Conservation (phyloP, 1,139 yeast genomes). For the Hansenula anomala region DNA sequence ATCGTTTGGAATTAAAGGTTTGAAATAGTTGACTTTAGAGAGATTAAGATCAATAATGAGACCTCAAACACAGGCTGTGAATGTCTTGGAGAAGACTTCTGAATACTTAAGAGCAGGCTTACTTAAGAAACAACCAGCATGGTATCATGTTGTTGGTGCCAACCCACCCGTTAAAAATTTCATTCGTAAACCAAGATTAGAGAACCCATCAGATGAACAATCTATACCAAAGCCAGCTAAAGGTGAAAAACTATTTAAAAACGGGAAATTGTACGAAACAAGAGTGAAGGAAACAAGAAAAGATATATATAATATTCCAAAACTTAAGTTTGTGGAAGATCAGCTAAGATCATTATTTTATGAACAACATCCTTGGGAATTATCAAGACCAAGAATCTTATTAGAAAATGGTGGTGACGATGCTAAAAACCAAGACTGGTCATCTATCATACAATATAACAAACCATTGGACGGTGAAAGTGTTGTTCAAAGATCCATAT, state of each 20-base stretch:
- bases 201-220: conserved; percentile 15
- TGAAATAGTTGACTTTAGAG: neutral
- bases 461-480: conserved; percentile 87
- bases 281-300: conserved; percentile 27
- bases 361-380: conserved; percentile 97
- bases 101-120: conserved; percentile 64
- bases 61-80: conserved; percentile 21
- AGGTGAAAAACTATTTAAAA: conserved; percentile 22
- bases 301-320: conserved; percentile 31
- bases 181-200: conserved; percentile 37
- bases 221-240: conserved; percentile 18
- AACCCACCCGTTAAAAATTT: conserved; percentile 73
- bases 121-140: conserved; percentile 66
- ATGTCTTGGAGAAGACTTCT: conserved; percentile 71
- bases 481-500: conserved; percentile 88
- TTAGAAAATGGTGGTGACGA: conserved; percentile 70
- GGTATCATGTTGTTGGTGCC: conserved; percentile 80
- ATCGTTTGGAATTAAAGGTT: neutral
- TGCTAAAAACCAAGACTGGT: conserved; percentile 63
- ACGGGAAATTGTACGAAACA: conserved; percentile 28
- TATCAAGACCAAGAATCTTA: conserved; percentile 85
- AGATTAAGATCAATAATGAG: conserved; percentile 10
- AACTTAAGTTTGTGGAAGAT: conserved; percentile 74
- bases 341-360: conserved; percentile 75
- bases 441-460: conserved; percentile 61